Evolutionary conservation across 768 basidiomycete genomes (phyloP).

Genomic region (Paxillus rubicundulus): DNA sequence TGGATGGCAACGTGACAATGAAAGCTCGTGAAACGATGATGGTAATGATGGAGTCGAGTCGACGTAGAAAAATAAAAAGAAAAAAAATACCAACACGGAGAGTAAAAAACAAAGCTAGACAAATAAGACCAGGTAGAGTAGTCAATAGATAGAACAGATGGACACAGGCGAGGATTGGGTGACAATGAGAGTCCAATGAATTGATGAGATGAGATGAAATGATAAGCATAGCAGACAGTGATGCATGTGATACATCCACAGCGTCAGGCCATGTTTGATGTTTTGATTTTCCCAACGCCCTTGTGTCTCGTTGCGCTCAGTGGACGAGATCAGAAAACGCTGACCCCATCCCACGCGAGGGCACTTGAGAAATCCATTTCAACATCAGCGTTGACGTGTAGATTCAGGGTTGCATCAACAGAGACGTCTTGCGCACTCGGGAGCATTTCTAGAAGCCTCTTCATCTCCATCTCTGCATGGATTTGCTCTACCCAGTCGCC

Average conservation of each 20-base stretch:
- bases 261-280: slow-evolving; percentile 3
- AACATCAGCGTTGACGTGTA: slow-evolving; percentile 17
- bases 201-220: slow-evolving; percentile 9
- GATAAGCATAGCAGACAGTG: slow-evolving; percentile 7
- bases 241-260: slow-evolving; percentile 7
- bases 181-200: slow-evolving; percentile 16
- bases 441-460: slow-evolving; percentile 56
- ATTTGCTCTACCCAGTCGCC: slow-evolving; percentile 29
- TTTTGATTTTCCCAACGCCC: slow-evolving; percentile 18
- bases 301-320: slow-evolving; percentile 3
- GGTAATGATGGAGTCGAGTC: not conserved
- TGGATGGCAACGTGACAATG: not conserved
- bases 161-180: slow-evolving; percentile 11
- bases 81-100: slow-evolving; percentile 12
- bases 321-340: slow-evolving; percentile 19
- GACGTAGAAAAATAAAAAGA: slow-evolving; percentile 4
- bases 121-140: slow-evolving; percentile 28
- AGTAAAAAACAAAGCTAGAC: slow-evolving; percentile 11
- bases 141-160: slow-evolving; percentile 21
- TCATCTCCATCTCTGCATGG: slow-evolving; percentile 53
- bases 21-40: not conserved
- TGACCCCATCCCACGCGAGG: slow-evolving; percentile 29
- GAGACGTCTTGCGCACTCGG: slow-evolving; percentile 35
- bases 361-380: slow-evolving; percentile 29
- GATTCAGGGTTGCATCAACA: slow-evolving; percentile 20